phyloP scores from a whole-genome alignment of 371 early-diverging fungal genomes.

The Cokeromyces recurvatus region DNA sequence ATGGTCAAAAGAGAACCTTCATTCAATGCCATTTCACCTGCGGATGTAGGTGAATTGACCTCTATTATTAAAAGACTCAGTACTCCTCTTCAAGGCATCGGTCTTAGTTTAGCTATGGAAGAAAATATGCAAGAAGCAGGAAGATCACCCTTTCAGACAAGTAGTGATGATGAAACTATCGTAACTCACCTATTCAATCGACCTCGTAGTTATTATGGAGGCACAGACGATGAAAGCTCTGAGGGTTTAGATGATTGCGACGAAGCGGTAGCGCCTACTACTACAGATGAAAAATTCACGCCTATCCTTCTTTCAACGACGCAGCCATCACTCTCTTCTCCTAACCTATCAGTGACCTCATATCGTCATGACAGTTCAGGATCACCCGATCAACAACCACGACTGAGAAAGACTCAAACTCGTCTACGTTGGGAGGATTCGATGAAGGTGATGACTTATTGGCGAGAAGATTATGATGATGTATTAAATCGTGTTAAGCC shows the following conservation, averaged over 20 bases:
- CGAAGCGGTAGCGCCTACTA: not conserved
- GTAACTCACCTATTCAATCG: not conserved
- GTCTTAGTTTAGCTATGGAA: slow-evolving; percentile 35
- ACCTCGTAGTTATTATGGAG: slow-evolving; percentile 22
- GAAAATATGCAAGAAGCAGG: slow-evolving; percentile 39
- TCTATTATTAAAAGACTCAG: slow-evolving; percentile 29
- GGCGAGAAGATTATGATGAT: slow-evolving; percentile 25
- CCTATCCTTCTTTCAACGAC: too few relatives aligned
- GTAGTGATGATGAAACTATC: not conserved
- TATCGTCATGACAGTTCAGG: not conserved
- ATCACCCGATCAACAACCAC: not conserved
- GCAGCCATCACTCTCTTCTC: not conserved
- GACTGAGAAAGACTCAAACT: slow-evolving; percentile 2
- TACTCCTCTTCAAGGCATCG: slow-evolving; percentile 34
- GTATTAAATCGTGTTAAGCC: slow-evolving; percentile 20
- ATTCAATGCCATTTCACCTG: slow-evolving; percentile 32
- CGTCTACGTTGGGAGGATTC: slow-evolving; percentile 16
- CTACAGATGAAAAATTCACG: slow-evolving; percentile 4
- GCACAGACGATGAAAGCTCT: slow-evolving; percentile 19
- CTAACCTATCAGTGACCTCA: not conserved
- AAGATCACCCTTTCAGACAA: not conserved
- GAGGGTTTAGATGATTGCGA: not conserved
- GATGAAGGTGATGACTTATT: slow-evolving; percentile 20
- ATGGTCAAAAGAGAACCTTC: slow-evolving; percentile 35
- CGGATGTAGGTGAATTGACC: slow-evolving; percentile 36